phyloP scores from a whole-genome alignment of 1,139 yeast genomes.

The Debaryomycetaceae sp. region DNA sequence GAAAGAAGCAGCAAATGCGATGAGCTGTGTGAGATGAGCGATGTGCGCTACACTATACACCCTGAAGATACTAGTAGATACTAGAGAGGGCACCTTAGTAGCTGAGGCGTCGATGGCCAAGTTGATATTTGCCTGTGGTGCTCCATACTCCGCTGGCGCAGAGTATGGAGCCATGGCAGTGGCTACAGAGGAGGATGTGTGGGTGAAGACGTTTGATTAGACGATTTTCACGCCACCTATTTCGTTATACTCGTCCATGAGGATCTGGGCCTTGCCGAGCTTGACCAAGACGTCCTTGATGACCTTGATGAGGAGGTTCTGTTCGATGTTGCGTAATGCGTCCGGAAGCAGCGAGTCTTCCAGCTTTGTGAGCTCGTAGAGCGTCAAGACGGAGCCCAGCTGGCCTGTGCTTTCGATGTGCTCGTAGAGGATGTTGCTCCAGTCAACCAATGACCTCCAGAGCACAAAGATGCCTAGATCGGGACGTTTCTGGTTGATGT shows the following conservation, averaged over 20 bases:
- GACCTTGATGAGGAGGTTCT: constrained; percentile 50
- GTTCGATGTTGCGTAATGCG: constrained; percentile 63
- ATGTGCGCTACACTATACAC: constrained; percentile 30
- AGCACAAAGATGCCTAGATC: constrained; percentile 51
- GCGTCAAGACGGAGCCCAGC: constrained; percentile 69
- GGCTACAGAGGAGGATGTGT: neutral
- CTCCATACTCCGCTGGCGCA: neutral
- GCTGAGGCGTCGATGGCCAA: neutral
- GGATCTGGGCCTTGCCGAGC: constrained; percentile 63
- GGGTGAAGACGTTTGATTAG: constrained; percentile 10
- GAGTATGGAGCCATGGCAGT: neutral
- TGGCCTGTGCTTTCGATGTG: constrained; percentile 72
- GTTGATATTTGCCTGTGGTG: neutral
- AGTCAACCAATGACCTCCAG: constrained; percentile 72
- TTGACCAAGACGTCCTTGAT: constrained; percentile 55
- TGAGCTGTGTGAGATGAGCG: neutral
- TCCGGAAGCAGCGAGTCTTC: constrained; percentile 54
- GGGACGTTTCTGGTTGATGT: constrained; percentile 41
- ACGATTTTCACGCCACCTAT: constrained; percentile 71
- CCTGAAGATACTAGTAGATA: constrained; percentile 6
- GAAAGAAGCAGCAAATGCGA: constrained; percentile 9
- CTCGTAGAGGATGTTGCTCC: constrained; percentile 58
- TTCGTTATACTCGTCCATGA: constrained; percentile 52
- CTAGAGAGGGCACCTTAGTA: neutral
- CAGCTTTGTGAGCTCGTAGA: constrained; percentile 73